Evolutionary conservation across 2,329 filamentous ascomycete genomes (phyloP).

Genomic region (Monascus ruber): DNA sequence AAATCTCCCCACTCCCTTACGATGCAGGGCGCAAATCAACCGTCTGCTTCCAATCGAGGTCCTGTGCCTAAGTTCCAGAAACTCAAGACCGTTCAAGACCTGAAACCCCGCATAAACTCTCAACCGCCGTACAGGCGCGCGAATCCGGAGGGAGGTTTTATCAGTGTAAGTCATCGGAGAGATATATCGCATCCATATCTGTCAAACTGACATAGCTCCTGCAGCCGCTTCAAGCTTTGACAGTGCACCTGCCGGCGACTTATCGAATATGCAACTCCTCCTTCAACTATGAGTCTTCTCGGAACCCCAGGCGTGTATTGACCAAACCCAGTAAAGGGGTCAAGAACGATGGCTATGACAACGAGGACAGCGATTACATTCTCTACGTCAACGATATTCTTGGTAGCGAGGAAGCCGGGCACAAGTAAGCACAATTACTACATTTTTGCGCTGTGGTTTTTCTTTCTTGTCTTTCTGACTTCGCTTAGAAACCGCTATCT

Average conservation of each 20-base stretch:
- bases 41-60: constrained; percentile 38
- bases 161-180: constrained; percentile 57
- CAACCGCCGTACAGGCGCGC: constrained; percentile 88
- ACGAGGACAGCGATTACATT: constrained; percentile 98
- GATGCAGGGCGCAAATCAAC: constrained; percentile 36
- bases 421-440: constrained; percentile 56
- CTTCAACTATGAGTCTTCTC: constrained; percentile 97
- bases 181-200: not conserved
- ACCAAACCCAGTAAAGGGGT: constrained; percentile 97
- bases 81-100: constrained; percentile 58
- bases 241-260: constrained; percentile 81
- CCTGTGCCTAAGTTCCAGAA: constrained; percentile 82
- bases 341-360: constrained; percentile 98
- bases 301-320: constrained; percentile 87
- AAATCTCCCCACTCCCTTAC: constrained; percentile 36
- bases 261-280: constrained; percentile 96
- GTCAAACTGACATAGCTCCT: constrained; percentile 8
- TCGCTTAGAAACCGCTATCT: constrained; percentile 72
- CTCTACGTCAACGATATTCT: constrained; percentile 98
- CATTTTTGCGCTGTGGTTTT: not conserved
- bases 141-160: constrained; percentile 93
- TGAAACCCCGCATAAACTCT: constrained; percentile 70
- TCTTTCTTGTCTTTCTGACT: constrained; percentile 4
- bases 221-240: constrained; percentile 88
- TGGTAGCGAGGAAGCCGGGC: constrained; percentile 91